Evolutionary conservation across 2,329 filamentous ascomycete genomes (phyloP).

Genomic region (Hawksworthiomyces lignivorus): DNA sequence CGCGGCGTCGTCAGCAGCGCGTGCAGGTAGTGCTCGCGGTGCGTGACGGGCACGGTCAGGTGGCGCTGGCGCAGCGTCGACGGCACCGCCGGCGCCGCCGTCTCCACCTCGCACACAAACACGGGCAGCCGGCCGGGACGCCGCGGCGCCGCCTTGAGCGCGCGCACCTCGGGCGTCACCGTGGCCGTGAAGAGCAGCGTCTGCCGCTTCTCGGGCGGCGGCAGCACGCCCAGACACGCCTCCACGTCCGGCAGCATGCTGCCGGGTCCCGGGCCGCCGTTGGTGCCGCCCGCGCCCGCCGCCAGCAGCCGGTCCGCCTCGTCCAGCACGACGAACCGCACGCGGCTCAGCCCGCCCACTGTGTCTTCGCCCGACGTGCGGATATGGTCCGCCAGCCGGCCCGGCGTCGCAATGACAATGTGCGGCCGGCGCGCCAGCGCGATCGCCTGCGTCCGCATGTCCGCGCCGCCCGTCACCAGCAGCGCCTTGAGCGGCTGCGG

Average conservation of each 20-base stretch:
- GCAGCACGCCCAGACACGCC: constrained; percentile 75
- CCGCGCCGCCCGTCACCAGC: constrained; percentile 84
- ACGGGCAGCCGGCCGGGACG: constrained; percentile 64
- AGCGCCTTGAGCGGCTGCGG: constrained; percentile 80
- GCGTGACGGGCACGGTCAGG: constrained; percentile 79
- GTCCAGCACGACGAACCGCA: constrained; percentile 83
- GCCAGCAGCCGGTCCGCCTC: constrained; percentile 87
- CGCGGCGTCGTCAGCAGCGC: constrained; percentile 71
- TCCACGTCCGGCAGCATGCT: constrained; percentile 94
- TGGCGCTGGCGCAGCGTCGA: constrained; percentile 76
- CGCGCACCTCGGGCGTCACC: constrained; percentile 83
- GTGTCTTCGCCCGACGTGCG: constrained; percentile 87
- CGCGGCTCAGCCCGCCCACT: constrained; percentile 68
- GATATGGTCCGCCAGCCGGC: constrained; percentile 89
- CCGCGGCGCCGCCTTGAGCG: constrained; percentile 69
- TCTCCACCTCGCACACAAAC: constrained; percentile 85
- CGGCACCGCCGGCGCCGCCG: constrained; percentile 67
- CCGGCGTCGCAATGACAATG: constrained; percentile 88
- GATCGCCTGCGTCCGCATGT: constrained; percentile 87
- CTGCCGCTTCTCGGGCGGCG: constrained; percentile 71
- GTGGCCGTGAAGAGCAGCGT: constrained; percentile 95
- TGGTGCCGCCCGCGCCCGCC: constrained; percentile 34
- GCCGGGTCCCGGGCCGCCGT: constrained; percentile 45
- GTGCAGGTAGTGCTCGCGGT: constrained; percentile 93
- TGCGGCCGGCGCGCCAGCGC: constrained; percentile 76